A percentile compares a stretch with the other conserved stretches of the same genome.
Evolutionary conservation across 2,329 filamentous ascomycete species (phyloP).

Genomic region (Chrysoporthe deuterocubensis): DNA sequence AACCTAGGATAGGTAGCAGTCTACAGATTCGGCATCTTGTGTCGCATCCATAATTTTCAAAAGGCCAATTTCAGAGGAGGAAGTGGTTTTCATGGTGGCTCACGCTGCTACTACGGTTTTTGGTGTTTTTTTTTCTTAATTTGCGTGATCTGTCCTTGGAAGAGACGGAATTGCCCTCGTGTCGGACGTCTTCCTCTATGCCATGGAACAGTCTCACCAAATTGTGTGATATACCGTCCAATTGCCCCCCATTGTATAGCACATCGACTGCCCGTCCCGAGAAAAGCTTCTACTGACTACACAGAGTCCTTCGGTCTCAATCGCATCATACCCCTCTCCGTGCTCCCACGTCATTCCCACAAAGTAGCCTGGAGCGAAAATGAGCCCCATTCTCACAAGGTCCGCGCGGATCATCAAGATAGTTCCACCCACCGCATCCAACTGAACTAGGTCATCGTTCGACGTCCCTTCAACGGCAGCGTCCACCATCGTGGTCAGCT

Average conservation of each 20-base stretch:
- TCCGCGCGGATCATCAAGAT: conserved; percentile 5
- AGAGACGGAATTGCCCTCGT: neutral
- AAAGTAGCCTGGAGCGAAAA: conserved; percentile 6
- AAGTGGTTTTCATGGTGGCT: neutral
- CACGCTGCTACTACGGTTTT: neutral
- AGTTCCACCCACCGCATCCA: conserved; percentile 7
- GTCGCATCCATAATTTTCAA: neutral
- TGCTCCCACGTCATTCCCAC: conserved; percentile 7
- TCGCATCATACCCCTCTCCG: conserved; percentile 3
- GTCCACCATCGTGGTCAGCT: neutral
- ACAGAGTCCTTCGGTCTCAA: conserved; percentile 9
- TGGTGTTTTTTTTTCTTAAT: no score
- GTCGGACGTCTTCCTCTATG: neutral
- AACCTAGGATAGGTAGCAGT: neutral
- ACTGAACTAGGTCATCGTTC: conserved; percentile 1
- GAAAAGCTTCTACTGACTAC: conserved; percentile 10
- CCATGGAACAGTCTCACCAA: neutral
- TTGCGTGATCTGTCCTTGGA: neutral
- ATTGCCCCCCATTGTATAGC: conserved; percentile 4
- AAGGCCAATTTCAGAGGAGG: neutral
- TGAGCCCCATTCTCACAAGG: conserved; percentile 11
- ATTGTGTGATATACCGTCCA: conserved; percentile 8
- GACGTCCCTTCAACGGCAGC: neutral
- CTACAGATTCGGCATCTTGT: neutral
- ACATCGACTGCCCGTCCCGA: conserved; percentile 1